A percentile compares a stretch with the other conserved stretches of the same genome.
phyloP scores from a whole-genome alignment of 208 protist species.

The Leishmania tropica region DNA sequence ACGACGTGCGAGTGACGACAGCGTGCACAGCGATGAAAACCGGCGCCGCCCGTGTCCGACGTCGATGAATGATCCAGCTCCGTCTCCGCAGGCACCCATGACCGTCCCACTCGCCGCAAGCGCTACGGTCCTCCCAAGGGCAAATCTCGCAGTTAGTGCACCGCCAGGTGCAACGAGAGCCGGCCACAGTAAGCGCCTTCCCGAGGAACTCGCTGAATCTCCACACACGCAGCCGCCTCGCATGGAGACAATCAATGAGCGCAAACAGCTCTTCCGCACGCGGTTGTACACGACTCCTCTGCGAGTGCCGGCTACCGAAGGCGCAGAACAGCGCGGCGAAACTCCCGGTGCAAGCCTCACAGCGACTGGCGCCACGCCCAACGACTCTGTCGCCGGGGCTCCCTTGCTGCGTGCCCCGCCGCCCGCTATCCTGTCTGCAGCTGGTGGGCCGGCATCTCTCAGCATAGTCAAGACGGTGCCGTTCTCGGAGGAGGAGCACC shows the following conservation, averaged over 20 bases:
- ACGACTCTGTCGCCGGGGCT: neutral
- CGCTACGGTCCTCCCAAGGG: neutral
- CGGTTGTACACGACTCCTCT: neutral
- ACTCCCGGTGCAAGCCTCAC: neutral
- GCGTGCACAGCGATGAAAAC: neutral
- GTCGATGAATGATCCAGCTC: neutral
- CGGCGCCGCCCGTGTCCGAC: neutral
- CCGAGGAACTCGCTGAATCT: neutral
- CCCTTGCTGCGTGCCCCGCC: constrained; percentile 4
- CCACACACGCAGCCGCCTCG: neutral
- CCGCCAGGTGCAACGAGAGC: neutral
- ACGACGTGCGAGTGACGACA: neutral
- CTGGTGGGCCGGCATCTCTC: neutral
- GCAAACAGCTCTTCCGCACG: constrained; percentile 2
- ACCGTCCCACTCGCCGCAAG: neutral
- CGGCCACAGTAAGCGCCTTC: neutral
- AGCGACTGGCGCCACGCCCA: neutral
- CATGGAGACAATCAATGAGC: constrained; percentile 9
- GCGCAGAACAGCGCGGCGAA: neutral
- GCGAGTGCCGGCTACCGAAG: neutral
- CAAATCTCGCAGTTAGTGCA: neutral
- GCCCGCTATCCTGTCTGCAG: constrained; percentile 3
- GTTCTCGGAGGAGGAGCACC: constrained; percentile 23
- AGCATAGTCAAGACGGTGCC: neutral
- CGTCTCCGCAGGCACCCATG: neutral